Conservation (phyloP, 805 yeast species). For the Candida alai region DNA sequence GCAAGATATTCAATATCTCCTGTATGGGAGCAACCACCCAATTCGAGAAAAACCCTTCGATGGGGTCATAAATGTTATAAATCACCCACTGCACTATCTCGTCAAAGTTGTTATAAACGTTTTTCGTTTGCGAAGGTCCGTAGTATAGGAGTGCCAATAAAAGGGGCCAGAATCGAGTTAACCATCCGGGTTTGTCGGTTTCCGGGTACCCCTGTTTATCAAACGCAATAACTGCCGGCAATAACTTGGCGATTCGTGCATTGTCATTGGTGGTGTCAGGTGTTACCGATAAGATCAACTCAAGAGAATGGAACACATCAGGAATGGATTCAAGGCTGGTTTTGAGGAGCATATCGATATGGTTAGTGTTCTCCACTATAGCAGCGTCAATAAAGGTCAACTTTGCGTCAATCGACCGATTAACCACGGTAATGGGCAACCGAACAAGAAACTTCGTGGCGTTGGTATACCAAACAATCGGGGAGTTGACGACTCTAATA, state of each 20-base stretch:
- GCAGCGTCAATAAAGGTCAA: slow-evolving; percentile 17
- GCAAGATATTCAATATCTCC: slow-evolving; percentile 72
- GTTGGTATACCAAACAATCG: slow-evolving; percentile 4
- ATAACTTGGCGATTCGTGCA: slow-evolving; percentile 6
- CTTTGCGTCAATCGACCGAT: slow-evolving; percentile 23
- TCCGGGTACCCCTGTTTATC: slow-evolving; percentile 7
- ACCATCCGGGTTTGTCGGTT: slow-evolving; percentile 32
- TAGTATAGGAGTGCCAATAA: slow-evolving; percentile 37
- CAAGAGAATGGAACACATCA: slow-evolving; percentile 10
- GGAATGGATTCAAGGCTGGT: slow-evolving; percentile 8
- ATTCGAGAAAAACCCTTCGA: slow-evolving; percentile 63
- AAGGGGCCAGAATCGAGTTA: slow-evolving; percentile 66
- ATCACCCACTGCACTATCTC: slow-evolving; percentile 54
- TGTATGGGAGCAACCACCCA: slow-evolving; percentile 80
- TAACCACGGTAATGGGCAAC: slow-evolving; percentile 20
- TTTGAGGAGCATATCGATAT: slow-evolving; percentile 24
- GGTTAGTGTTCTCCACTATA: slow-evolving; percentile 19
- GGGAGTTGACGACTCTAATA: background rate
- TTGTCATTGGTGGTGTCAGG: background rate
- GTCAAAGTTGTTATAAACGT: slow-evolving; percentile 47
- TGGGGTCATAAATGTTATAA: slow-evolving; percentile 59
- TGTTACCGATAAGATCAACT: slow-evolving; percentile 6
- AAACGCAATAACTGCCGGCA: slow-evolving; percentile 11
- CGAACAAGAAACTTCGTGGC: slow-evolving; percentile 9
- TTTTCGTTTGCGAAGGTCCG: slow-evolving; percentile 49